phyloP scores from a whole-genome alignment of 2,329 filamentous ascomycete genomes.

The Macroventuria anomochaeta region DNA sequence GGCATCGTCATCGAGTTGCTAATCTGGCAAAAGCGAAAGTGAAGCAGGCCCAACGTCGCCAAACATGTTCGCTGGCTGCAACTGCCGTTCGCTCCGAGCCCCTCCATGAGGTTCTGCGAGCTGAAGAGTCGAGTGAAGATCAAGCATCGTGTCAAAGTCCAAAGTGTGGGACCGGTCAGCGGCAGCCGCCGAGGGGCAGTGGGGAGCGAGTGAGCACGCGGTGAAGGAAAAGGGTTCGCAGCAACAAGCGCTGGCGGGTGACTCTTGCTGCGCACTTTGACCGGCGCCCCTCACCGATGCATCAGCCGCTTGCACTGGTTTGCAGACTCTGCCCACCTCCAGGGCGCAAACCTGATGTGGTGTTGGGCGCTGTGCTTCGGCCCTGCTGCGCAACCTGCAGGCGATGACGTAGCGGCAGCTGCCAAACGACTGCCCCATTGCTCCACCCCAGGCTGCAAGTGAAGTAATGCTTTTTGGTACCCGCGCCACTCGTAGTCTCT shows the following conservation, averaged over 20 bases:
- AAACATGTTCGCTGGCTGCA: neutral
- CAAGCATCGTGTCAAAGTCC: constrained; percentile 6
- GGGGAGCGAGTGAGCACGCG: constrained; percentile 2
- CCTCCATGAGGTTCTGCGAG: constrained; percentile 10
- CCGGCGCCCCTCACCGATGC: constrained; percentile 7
- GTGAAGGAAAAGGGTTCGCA: constrained; percentile 4
- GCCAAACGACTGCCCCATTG: constrained; percentile 5
- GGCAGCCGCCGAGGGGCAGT: constrained; percentile 10
- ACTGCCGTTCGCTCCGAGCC: neutral
- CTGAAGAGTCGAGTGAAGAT: constrained; percentile 7
- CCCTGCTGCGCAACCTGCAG: constrained; percentile 10
- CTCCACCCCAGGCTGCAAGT: constrained; percentile 10
- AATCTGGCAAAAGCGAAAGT: neutral
- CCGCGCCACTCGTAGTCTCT: constrained; percentile 11
- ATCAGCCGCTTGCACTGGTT: neutral
- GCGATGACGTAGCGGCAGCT: constrained; percentile 12
- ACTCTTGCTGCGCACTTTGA: constrained; percentile 7
- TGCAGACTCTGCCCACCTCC: neutral
- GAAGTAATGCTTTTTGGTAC: constrained; percentile 5
- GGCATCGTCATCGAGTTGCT: constrained; percentile 10
- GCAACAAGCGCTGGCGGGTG: neutral
- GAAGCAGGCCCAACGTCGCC: neutral
- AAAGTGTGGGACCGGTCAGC: constrained; percentile 16
- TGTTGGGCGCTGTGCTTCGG: constrained; percentile 14
- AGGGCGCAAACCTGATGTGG: constrained; percentile 13